Conservation (phyloP, 192 early-diverging fungal genomes). For the Geranomyces variabilis region DNA sequence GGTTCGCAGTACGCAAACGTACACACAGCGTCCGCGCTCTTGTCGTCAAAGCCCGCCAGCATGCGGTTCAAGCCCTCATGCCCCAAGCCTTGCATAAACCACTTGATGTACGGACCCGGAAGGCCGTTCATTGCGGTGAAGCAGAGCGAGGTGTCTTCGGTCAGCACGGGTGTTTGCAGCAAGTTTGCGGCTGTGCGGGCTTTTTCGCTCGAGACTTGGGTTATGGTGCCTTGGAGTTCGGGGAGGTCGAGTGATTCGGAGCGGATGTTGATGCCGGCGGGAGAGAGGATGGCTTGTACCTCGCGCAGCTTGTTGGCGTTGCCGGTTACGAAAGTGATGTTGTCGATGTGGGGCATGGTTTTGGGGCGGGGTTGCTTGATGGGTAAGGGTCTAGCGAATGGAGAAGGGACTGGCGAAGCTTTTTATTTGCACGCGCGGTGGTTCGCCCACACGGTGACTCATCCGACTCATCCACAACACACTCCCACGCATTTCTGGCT, state of each 20-base stretch:
- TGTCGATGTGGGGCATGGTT: too few relatives aligned
- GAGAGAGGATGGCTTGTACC: conserved; percentile 77
- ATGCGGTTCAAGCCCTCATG: conserved; percentile 82
- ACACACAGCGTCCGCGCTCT: conserved; percentile 81
- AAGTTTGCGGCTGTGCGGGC: conserved; percentile 70
- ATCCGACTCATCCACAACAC: too few relatives aligned
- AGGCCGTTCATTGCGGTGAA: conserved; percentile 90
- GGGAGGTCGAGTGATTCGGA: conserved; percentile 79
- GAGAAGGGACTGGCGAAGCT: too few relatives aligned
- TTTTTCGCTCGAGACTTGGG: conserved; percentile 79
- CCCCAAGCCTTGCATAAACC: conserved; percentile 85
- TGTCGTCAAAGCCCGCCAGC: conserved; percentile 86
- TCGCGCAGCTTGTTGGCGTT: conserved; percentile 96
- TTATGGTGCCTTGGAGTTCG: conserved; percentile 89
- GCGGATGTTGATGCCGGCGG: conserved; percentile 62
- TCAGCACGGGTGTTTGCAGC: conserved; percentile 57
- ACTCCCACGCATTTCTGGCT: too few relatives aligned
- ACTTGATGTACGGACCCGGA: conserved; percentile 95
- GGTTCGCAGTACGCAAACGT: conserved; percentile 88
- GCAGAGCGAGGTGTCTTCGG: conserved; percentile 92
- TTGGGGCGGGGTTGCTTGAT: too few relatives aligned
- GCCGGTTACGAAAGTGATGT: conserved; percentile 86
- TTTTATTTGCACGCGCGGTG: too few relatives aligned
- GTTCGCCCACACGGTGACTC: too few relatives aligned
- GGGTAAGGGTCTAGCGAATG: too few relatives aligned